Base-by-base conservation (phyloP, 306 rosid species). In the Amphicarpaea edgeworthii region DNA sequence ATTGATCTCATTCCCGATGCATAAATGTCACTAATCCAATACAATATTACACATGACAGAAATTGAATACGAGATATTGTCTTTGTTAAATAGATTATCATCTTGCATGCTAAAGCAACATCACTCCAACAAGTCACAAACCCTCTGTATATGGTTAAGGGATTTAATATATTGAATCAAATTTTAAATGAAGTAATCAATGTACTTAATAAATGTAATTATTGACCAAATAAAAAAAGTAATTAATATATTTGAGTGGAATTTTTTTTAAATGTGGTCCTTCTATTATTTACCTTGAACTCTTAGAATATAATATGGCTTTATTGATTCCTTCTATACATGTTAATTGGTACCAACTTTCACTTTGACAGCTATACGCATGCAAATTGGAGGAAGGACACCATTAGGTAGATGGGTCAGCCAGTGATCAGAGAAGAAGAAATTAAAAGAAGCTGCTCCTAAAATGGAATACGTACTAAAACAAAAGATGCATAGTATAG, bases 391-490 rank as follows among this genome's bases (percentile, higher is more conserved):
- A 46, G 55, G 20, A 11, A 55, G 60, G 38, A 42, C 75, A 55
- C n/a, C 11, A 16, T 46, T 77, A 30, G 61, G 51, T 45, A 40
- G 21, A 49, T 50, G 49, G 65, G 58, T 62, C 64, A 53, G 46
- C 15, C 45, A 34, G 15, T 6, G 41, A 34, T 23, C 47, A 64
- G 16, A 53, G 26, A 8, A 46, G 51, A 23, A 62, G 7, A 43
- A 51, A n/a, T n/a, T n/a, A n/a, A 42, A 37, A 50, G 21, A 47
- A 65, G 12, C 26, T 41, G 5, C 42, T 24, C 38, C 50, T 24
- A 12, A 71, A 70, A 53, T 20, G 58, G 61, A 63, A 66, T 7
- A 37, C n/a, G n/a, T n/a, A n/a, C 71, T 26, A 75, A 60, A 47
- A 20, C 24, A 20, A 73, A 43, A 63, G 21, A 37, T 16, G 17